Base-by-base conservation (phyloP, 2,329 filamentous ascomycete species). In the Biscogniauxia mediterranea region DNA sequence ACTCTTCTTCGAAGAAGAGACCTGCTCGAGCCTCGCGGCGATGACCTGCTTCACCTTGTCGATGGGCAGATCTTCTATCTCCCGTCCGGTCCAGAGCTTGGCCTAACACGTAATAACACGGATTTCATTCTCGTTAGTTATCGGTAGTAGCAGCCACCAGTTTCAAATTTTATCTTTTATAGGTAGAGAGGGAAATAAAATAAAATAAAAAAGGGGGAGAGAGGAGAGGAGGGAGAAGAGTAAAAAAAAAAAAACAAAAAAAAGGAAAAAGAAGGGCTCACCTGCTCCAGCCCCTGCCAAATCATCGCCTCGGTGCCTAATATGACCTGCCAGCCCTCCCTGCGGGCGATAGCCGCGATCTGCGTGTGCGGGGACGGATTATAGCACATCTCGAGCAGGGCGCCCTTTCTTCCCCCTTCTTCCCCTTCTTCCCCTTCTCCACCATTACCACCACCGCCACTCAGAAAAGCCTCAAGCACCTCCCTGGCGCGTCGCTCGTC, bases 331-430 rank as follows among this genome's bases (percentile, higher is more conserved):
- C 90, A 93, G 0, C 88, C 88, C 9, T 80, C 79, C 2, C 77
- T 75, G 68, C 85, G 81, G 0, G 88, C 85, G 51, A 92, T 69
- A 52, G 80, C 82, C 1, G 85, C 86, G 55, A 92, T 83, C 66
- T 83, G 80, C 0, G 91, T 93, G 73, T 84, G 88, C 0, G 89
- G 88, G 2, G 81, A 79, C 0, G 91, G 91, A 72, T 93, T 91
- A 73, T 93, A 93, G 79, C 90, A 93, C 90, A 94, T 93, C 75
- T 93, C 90, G 62, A 93, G 74, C 60, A 93, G 84, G 6, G 86
- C 86, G 6, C 89, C 90, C 75, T 89, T 89, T 76, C 8, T 28
- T 26, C 28, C 79, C 71, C 73, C 79, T 80, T 25, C 66, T n/a
- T n/a, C n/a, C n/a, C n/a, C n/a, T n/a, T n/a, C n/a, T n/a, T n/a